Conservation (phyloP, 345 rosid species). For the sweet orange (Citrus sinensis) region DNA sequence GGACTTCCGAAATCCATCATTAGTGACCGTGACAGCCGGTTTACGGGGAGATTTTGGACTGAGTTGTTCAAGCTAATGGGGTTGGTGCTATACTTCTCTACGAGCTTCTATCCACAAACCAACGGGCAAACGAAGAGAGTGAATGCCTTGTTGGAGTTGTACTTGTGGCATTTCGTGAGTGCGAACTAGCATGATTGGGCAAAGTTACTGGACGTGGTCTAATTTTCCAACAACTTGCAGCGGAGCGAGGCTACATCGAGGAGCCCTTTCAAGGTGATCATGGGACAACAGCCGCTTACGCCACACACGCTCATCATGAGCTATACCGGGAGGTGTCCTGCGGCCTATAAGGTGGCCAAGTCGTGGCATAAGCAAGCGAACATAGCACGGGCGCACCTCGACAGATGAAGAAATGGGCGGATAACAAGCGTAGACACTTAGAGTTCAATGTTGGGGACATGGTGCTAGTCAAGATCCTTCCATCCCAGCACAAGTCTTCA, state of each 20-base stretch:
- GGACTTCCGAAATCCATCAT: not conserved
- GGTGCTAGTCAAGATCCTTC: too few species aligned
- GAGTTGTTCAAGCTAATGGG: not conserved
- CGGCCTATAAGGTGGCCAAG: not conserved
- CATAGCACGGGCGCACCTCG: not conserved
- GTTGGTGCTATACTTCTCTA: not conserved
- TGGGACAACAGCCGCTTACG: not conserved
- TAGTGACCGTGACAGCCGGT: not conserved
- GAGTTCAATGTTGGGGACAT: too few species aligned
- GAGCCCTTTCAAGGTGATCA: not conserved
- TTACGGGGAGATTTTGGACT: not conserved
- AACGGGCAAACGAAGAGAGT: not conserved
- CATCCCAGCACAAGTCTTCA: not conserved
- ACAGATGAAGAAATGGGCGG: too few species aligned
- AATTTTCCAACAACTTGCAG: conserved; percentile 12
- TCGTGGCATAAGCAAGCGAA: not conserved
- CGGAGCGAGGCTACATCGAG: not conserved
- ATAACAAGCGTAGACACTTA: too few species aligned
- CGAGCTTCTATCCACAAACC: not conserved
- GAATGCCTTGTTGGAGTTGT: not conserved
- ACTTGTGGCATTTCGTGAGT: not conserved
- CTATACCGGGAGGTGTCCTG: not conserved
- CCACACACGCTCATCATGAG: fast-evolving
- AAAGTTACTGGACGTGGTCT: not conserved
- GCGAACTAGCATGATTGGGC: not conserved